Evolutionary conservation across 2,329 filamentous ascomycete species (phyloP).

Genomic region (Trichoderma sp.): DNA sequence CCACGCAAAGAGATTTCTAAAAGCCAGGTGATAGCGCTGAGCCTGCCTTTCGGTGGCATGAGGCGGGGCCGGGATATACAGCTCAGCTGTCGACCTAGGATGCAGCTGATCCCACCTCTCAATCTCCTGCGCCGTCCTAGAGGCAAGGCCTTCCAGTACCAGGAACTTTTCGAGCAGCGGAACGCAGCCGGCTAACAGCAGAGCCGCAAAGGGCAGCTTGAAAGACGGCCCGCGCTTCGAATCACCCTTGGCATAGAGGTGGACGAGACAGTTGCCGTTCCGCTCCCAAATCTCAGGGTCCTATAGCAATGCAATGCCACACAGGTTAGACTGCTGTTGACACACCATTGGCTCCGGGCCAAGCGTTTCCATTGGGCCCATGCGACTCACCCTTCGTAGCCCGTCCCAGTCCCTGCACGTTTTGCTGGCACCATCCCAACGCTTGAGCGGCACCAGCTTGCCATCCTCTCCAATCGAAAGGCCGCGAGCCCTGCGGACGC

Average conservation of each 20-base stretch:
- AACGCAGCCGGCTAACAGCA: conserved; percentile 57
- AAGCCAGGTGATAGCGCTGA: conserved; percentile 63
- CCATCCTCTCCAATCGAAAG: conserved; percentile 29
- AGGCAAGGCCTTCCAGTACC: conserved; percentile 30
- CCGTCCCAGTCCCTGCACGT: conserved; percentile 45
- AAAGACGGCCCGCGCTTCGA: conserved; percentile 66
- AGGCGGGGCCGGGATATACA: conserved; percentile 67
- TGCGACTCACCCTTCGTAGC: conserved; percentile 43
- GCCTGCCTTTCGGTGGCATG: conserved; percentile 50
- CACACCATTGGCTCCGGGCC: background rate
- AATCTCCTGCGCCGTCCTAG: conserved; percentile 30
- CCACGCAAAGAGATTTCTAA: conserved; percentile 74
- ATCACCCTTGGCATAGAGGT: conserved; percentile 64
- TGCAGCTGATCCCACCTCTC: conserved; percentile 33
- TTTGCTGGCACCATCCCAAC: conserved; percentile 50
- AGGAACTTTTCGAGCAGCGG: conserved; percentile 57
- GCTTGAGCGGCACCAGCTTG: conserved; percentile 34
- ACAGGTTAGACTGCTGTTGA: background rate
- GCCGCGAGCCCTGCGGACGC: conserved; percentile 25
- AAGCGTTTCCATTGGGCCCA: background rate
- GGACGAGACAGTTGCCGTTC: conserved; percentile 65
- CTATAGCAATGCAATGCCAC: conserved; percentile 38
- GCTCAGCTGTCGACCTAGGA: conserved; percentile 44
- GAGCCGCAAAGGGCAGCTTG: conserved; percentile 55
- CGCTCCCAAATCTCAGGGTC: conserved; percentile 69